phyloP scores from a whole-genome alignment of 1,284 basidiomycete genomes.

The Moniliella sp. region DNA sequence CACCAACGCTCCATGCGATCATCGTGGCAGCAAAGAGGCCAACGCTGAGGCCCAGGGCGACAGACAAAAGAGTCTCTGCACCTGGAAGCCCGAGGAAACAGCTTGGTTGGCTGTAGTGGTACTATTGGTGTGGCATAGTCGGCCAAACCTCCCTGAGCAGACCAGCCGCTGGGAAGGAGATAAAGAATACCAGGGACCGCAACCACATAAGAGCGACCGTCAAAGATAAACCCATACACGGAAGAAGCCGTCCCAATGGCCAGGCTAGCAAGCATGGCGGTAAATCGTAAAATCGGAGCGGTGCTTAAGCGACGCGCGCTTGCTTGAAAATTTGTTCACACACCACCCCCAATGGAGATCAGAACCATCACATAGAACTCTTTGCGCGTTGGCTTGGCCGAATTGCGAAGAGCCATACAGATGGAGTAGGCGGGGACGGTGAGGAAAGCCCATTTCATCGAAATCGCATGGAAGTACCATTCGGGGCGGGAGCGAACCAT shows the following conservation, averaged over 20 bases:
- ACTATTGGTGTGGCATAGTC: no score
- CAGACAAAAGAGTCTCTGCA: no score
- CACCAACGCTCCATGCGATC: no score
- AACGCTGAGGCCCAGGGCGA: no score
- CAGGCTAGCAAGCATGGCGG: slow-evolving; percentile 45
- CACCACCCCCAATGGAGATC: slow-evolving; percentile 57
- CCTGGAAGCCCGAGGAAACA: no score
- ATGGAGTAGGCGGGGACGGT: slow-evolving; percentile 56
- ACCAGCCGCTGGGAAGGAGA: slow-evolving; percentile 64
- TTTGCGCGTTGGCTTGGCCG: slow-evolving; percentile 46
- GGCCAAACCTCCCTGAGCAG: slow-evolving; percentile 55
- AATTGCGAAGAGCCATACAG: slow-evolving; percentile 53
- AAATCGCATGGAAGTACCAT: slow-evolving; percentile 37
- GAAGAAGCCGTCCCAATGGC: slow-evolving; percentile 63
- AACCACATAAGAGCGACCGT: slow-evolving; percentile 55
- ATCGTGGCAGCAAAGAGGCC: no score
- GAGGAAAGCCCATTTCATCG: slow-evolving; percentile 40
- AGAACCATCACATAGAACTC: slow-evolving; percentile 49
- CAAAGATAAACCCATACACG: slow-evolving; percentile 59
- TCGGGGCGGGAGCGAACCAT: slow-evolving; percentile 3
- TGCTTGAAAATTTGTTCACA: slow-evolving; percentile 10
- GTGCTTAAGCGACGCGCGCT: slow-evolving; percentile 5
- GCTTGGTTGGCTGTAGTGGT: no score
- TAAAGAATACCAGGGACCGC: slow-evolving; percentile 48
- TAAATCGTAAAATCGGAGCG: slow-evolving; percentile 26